Evolutionary conservation across 1,284 basidiomycete species (phyloP), one percentile per base, ranked within the genome.

Genomic region (Ustilago shanxiensis): DNA sequence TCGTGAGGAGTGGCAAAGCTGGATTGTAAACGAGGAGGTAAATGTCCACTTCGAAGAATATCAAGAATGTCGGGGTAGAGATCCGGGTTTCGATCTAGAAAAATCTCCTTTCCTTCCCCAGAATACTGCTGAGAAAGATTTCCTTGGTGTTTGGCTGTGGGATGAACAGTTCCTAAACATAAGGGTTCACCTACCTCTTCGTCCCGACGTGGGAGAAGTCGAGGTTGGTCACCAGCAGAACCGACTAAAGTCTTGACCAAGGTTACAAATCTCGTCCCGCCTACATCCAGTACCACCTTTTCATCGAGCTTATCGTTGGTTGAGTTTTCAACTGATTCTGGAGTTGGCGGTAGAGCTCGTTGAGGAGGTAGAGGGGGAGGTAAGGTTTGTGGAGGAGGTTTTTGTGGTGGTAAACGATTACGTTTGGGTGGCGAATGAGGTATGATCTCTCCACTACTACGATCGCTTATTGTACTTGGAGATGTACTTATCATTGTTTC

Each of bases 321-420:
- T 0, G 49, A 60, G 3, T 54, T 44, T 18, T 50, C 54, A 3
- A 26, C 35, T 13, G 68, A 33, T n/a, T 20, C 22, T 2, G 24
- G 33, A 24, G 35, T 6, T 7, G 31, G 22, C 16, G 33, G n/a
- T 10, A 24, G 2, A 18, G 22, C 3, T 8, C 14, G 47, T 14
- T 51, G 14, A 6, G 47, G 47, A 13, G 66, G 72, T 3, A 61
- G 64, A 4, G 58, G 67, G 4, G 72, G 73, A n/a, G 61, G 64
- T n/a, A 44, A 16, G 2, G 37, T 28, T 18, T 60, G 63, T 9
- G 73, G 73, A 7, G 73, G 73, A 14, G 73, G 73, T 53, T 76
- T 76, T n/a, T 65, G 73, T 18, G 73, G 73, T 8, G 73, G 73
- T 26, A 76, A 22, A 16, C 54, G 52, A 24, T n/a, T 39, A 37